Base-by-base conservation (phyloP, 2,329 filamentous ascomycete species). In the Microcyclospora pomicola region DNA sequence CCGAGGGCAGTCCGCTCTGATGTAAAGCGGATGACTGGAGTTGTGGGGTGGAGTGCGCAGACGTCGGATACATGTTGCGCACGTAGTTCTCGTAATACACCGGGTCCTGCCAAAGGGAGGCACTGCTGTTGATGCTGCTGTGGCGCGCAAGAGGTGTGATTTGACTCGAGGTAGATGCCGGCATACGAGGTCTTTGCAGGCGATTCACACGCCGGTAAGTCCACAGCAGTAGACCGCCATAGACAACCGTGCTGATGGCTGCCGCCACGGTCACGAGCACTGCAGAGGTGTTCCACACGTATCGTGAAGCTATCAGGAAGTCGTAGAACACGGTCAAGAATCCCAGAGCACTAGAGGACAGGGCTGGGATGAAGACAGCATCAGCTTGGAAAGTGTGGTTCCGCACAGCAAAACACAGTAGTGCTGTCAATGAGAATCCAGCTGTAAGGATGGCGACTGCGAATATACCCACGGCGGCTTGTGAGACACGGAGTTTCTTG, bases 311-410 rank as follows among this genome's bases (percentile, higher is more conserved):
- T 33, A 62, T 55, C 24, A 64, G 47, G 50, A 69, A 67, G 48
- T 61, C 59, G 55, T 68, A 71, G 33, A 64, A 54, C 19, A 68
- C 56, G 3, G 65, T 67, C 33, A 69, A 47, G 27, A 71, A 57
- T 31, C 67, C 68, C 31, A 70, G 44, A 9, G 60, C 54, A 35
- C 63, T 68, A 14, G 64, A 63, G 5, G 58, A 50, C 27, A 67
- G 58, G 9, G 42, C 54, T 27, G 61, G 66, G 48, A 68, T 49
- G 47, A 68, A 68, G 45, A 71, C 58, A 24, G 56, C 50, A 36
- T 70, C 66, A 33, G 63, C 59, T 41, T 65, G 67, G 45, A 69
- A 71, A 15, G 61, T 45, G 42, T 59, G 54, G 45, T 60, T 65
- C 33, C 57, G 61, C 44, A 65, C 63, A 9, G 64, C 60, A 41